phyloP scores from a whole-genome alignment of 495 filamentous ascomycete species.

The Arthonia radiata region DNA sequence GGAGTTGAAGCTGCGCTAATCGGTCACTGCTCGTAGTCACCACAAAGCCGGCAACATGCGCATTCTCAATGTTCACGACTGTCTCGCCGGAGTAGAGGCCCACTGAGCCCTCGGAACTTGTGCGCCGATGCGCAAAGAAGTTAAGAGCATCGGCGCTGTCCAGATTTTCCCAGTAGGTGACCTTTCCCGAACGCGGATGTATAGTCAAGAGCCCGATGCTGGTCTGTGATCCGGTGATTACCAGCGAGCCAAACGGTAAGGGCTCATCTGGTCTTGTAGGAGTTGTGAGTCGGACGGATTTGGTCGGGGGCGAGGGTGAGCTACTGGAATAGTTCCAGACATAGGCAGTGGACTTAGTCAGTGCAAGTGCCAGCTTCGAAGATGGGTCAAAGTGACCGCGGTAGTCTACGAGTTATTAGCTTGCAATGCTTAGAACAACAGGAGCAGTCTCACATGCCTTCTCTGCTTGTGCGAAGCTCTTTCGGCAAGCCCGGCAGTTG shows the following conservation, averaged over 20 bases:
- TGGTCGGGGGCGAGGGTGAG: conserved; percentile 27
- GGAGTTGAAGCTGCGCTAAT: conserved; percentile 57
- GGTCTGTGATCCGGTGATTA: conserved; percentile 42
- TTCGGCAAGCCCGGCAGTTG: conserved; percentile 63
- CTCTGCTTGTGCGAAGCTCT: conserved; percentile 32
- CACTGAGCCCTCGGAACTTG: conserved; percentile 49
- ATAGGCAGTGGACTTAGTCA: conserved; percentile 56
- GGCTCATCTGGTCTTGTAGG: conserved; percentile 38
- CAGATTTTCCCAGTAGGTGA: conserved; percentile 88
- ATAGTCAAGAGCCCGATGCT: conserved; percentile 70
- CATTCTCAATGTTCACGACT: conserved; percentile 50
- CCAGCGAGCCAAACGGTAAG: conserved; percentile 55
- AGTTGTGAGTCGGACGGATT: conserved; percentile 37
- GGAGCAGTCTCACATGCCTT: conserved; percentile 22
- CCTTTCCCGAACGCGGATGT: conserved; percentile 55
- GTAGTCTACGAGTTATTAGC: conserved; percentile 4
- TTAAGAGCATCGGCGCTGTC: conserved; percentile 55
- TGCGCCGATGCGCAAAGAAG: conserved; percentile 48
- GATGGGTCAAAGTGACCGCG: conserved; percentile 6
- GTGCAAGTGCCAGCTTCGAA: conserved; percentile 37
- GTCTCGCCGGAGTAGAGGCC: conserved; percentile 51
- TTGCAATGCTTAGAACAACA: conserved; percentile 7
- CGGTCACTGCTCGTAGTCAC: conserved; percentile 62
- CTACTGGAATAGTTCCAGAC: conserved; percentile 58
- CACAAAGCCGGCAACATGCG: conserved; percentile 68